Evolutionary conservation across 768 basidiomycete species (phyloP).

Genomic region (Lentinula detonsa): DNA sequence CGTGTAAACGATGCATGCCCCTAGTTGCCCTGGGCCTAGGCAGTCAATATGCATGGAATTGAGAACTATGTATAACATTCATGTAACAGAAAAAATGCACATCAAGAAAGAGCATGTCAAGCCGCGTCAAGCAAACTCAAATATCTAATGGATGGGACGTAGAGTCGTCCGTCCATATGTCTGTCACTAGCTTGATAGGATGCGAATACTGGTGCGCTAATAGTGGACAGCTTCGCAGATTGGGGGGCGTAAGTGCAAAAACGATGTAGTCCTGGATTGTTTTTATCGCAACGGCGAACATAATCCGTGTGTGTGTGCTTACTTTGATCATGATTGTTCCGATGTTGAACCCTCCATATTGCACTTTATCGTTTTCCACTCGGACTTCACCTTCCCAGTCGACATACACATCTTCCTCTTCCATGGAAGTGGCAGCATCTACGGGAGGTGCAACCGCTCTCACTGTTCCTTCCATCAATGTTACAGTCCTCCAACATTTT

Average conservation of each 20-base stretch:
- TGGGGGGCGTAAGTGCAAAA: slow-evolving; percentile 39
- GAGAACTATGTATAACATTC: background rate
- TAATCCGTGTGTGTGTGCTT: slow-evolving; percentile 9
- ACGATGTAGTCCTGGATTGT: slow-evolving; percentile 47
- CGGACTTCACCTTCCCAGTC: slow-evolving; percentile 53
- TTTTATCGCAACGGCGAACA: background rate
- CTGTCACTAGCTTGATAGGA: slow-evolving; percentile 51
- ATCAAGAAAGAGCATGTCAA: background rate
- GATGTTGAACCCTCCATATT: slow-evolving; percentile 37
- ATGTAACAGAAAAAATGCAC: background rate
- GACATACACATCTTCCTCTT: slow-evolving; percentile 25
- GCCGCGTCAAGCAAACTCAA: background rate
- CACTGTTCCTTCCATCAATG: slow-evolving; percentile 40
- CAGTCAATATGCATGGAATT: background rate
- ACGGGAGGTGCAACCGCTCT: slow-evolving; percentile 25
- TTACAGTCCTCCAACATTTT: slow-evolving; percentile 27
- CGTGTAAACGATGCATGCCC: background rate
- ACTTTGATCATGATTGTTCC: slow-evolving; percentile 46
- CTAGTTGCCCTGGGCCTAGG: slow-evolving; percentile 1
- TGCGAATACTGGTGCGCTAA: slow-evolving; percentile 36
- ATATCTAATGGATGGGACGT: slow-evolving; percentile 29
- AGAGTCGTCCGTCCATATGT: slow-evolving; percentile 36
- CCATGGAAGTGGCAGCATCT: slow-evolving; percentile 2
- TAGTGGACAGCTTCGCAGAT: slow-evolving; percentile 36
- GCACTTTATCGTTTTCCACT: slow-evolving; percentile 28